Base-by-base conservation (phyloP, 2,329 filamentous ascomycete species). In the Colletotrichum sp. region DNA sequence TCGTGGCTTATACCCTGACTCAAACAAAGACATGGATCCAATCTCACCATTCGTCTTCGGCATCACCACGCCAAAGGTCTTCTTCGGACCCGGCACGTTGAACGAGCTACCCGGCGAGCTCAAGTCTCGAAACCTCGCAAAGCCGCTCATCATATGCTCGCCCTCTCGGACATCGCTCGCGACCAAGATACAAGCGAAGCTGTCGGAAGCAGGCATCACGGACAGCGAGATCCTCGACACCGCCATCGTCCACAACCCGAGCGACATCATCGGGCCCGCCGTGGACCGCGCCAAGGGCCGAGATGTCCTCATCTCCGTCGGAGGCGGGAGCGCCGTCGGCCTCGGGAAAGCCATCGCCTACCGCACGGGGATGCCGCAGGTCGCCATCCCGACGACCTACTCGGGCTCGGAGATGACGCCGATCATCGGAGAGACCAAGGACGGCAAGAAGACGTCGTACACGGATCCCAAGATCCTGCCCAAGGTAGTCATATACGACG, bases 381-480 rank as follows among this genome's bases (percentile, higher is more conserved):
- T 92, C 59, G 91, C 89, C 79, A 89, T 92, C 52, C 90, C 90
- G 8, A 92, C 90, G 4, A 92, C 89, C 0, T 92, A 91, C 79
- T 90, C 90, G 44, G 90, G 89, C 15, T 91, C 88, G 75, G 92
- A 93, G 79, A 90, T 92, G 88, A 91, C 90, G 4, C 89, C 90
- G n/a, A 73, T 77, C 39, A 34, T 77, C 52, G 75, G 75, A 6
- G 75, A 76, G 65, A 75, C 72, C 32, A 77, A 76, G 22, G 68
- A 77, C 26, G 75, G 75, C 24, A 77, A 73, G 73, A 77, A 77
- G 73, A 77, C 68, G 39, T 72, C 75, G 24, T 73, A 64, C 9
- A 67, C 60, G 15, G 75, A 77, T 26, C 73, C 73, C 48, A 68
- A 57, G 59, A 76, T 77, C 15, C 48, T 77, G 13, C 75, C 75